Percentiles rank a stretch among this genome's conserved stretches.
Evolutionary conservation across 495 filamentous ascomycete genomes (phyloP).

Genomic region (Amniculicola lignicola): DNA sequence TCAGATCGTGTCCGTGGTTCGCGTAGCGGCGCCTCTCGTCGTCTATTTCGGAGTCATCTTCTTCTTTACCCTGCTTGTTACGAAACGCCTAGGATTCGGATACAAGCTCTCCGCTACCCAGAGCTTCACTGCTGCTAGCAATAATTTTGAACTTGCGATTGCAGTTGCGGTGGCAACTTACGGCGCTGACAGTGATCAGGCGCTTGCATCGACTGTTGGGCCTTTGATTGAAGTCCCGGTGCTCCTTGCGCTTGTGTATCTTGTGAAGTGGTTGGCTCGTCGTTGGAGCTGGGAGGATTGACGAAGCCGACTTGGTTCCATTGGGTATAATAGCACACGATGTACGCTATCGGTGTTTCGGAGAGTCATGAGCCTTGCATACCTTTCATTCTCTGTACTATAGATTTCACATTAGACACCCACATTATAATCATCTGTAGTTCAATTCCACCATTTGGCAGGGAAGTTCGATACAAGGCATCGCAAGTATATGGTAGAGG

Average conservation of each 20-base stretch:
- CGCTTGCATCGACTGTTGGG: constrained; percentile 80
- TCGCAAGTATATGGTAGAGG: no score
- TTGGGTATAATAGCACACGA: no score
- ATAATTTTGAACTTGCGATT: constrained; percentile 92
- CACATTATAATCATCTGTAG: no score
- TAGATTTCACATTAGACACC: no score
- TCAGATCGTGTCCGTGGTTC: constrained; percentile 76
- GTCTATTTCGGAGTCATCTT: constrained; percentile 79
- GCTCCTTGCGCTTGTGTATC: constrained; percentile 74
- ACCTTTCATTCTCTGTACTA: no score
- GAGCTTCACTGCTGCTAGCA: constrained; percentile 89
- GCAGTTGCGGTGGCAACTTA: constrained; percentile 83
- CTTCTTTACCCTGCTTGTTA: constrained; percentile 58
- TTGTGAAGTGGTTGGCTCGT: constrained; percentile 57
- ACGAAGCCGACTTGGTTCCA: no score
- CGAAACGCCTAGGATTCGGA: constrained; percentile 58
- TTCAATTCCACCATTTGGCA: no score
- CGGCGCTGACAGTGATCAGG: constrained; percentile 75
- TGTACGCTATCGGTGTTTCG: no score
- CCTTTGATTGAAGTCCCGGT: constrained; percentile 91
- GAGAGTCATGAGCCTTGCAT: no score
- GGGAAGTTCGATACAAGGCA: no score
- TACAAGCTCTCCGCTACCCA: constrained; percentile 72
- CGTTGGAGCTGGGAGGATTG: constrained; percentile 56
- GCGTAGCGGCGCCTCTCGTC: constrained; percentile 75